These are phyloP conservation scores for Candida nanaspora DNA, from an alignment of 805 yeast species.

Conservation along the genomic window DNA sequence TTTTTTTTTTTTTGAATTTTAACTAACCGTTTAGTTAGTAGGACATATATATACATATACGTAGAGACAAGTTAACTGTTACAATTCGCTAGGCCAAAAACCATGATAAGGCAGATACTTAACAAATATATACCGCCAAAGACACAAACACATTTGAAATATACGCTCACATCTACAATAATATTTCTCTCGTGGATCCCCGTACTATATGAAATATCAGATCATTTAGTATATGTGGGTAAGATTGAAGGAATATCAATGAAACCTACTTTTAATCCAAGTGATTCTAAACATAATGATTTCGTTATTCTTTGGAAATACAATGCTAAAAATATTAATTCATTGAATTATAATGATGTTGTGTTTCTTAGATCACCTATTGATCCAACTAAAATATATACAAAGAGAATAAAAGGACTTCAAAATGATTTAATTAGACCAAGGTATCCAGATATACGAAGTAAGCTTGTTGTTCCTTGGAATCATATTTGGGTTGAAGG, in stretches of 20 bases:
- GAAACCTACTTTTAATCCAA: constrained; percentile 85
- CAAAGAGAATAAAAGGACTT: constrained; percentile 72
- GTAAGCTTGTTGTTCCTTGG: constrained; percentile 55
- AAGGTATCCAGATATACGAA: constrained; percentile 59
- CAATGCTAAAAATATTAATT: constrained; percentile 39
- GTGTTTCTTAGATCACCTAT: constrained; percentile 71
- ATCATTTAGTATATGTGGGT: constrained; percentile 67
- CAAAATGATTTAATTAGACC: constrained; percentile 67
- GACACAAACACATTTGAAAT: constrained; percentile 14
- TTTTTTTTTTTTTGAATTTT: no score
- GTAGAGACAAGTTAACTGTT: no score
- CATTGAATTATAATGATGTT: constrained; percentile 58
- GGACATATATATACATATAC: no score
- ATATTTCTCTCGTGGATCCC: constrained; percentile 69
- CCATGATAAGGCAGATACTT: not conserved
- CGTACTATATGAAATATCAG: constrained; percentile 59
- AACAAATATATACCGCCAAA: constrained; percentile 4
- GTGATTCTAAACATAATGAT: constrained; percentile 37
- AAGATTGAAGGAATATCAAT: constrained; percentile 76
- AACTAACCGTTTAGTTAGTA: no score
- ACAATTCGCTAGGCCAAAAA: not conserved
- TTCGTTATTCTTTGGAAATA: constrained; percentile 67
- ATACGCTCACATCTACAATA: constrained; percentile 24
- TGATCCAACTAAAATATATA: constrained; percentile 68
- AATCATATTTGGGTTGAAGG: constrained; percentile 95